Evolutionary conservation across 2,329 filamentous ascomycete genomes (phyloP).

Genomic region (Trichoderma simmonsii): DNA sequence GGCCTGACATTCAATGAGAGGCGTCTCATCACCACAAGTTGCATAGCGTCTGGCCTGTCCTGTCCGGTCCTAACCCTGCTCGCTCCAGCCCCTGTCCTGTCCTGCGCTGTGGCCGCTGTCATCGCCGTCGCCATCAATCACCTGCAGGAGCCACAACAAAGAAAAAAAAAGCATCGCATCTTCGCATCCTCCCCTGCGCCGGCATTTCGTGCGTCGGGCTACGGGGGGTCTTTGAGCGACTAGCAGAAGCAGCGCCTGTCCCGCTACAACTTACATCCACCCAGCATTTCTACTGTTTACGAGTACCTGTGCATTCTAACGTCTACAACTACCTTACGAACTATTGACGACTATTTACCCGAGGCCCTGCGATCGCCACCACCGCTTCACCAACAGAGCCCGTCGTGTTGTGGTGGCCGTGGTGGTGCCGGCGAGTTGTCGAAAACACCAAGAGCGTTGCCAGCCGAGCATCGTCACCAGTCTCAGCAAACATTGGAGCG

Average conservation of each 20-base stretch:
- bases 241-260: not conserved
- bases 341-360: not conserved
- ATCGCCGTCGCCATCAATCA: constrained; percentile 1
- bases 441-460: constrained; percentile 2
- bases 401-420: constrained; percentile 1
- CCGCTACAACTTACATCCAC: not conserved
- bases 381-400: not conserved
- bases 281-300: not conserved
- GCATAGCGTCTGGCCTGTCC: not conserved
- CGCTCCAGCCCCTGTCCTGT: not conserved
- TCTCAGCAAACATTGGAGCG: not conserved
- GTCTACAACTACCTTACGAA: not conserved
- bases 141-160: constrained; percentile 14
- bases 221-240: not conserved
- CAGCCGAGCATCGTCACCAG: constrained; percentile 18
- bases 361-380: not conserved
- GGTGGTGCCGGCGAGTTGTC: constrained; percentile 6
- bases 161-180: constrained; percentile 5
- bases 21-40: not conserved
- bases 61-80: not conserved
- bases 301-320: not conserved
- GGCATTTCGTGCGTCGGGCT: constrained; percentile 5
- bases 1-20: not conserved
- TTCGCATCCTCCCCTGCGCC: constrained; percentile 16
- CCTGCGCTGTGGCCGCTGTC: not conserved